Percentiles rank a stretch among this genome's conserved stretches.
These are phyloP conservation scores for Ascomycota sp. DNA, from an alignment of 2,329 filamentous ascomycete species.

Conservation along the genomic window DNA sequence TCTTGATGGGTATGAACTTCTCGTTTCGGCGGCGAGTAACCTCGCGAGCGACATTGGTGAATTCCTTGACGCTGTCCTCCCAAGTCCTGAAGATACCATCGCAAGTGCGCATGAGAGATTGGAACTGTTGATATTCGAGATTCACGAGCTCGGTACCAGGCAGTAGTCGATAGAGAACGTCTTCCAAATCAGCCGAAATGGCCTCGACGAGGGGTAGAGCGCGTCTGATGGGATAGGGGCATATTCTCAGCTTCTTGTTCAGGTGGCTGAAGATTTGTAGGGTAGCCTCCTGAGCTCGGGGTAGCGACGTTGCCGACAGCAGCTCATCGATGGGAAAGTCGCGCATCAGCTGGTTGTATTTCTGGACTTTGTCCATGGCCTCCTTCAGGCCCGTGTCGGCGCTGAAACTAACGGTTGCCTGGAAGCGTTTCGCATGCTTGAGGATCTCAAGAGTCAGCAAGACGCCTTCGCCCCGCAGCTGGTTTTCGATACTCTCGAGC, in stretches of 20 bases:
- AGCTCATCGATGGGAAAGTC: conserved; percentile 93
- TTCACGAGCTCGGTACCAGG: conserved; percentile 77
- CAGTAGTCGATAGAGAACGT: conserved; percentile 63
- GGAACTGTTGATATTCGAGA: conserved; percentile 78
- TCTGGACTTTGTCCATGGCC: conserved; percentile 85
- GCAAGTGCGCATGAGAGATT: conserved; percentile 59
- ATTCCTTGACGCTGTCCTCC: conserved; percentile 93
- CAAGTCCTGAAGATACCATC: conserved; percentile 75
- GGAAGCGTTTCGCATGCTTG: conserved; percentile 91
- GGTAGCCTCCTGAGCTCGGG: conserved; percentile 75
- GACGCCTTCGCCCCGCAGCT: conserved; percentile 74
- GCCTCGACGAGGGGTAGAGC: conserved; percentile 88
- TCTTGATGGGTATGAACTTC: conserved; percentile 97
- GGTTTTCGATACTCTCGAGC: conserved; percentile 72
- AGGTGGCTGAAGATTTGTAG: conserved; percentile 78
- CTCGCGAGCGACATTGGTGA: conserved; percentile 90
- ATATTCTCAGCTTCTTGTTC: conserved; percentile 94
- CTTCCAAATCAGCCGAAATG: conserved; percentile 81
- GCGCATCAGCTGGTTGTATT: conserved; percentile 96
- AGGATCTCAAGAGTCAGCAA: conserved; percentile 80
- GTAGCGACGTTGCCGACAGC: conserved; percentile 69
- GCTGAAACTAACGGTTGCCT: conserved; percentile 88
- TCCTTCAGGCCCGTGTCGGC: conserved; percentile 92
- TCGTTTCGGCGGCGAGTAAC: conserved; percentile 83
- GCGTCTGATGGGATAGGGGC: conserved; percentile 78